Evolutionary conservation across 352 stramenopile species (phyloP).

Genomic region (Globisporangium spinosum): DNA sequence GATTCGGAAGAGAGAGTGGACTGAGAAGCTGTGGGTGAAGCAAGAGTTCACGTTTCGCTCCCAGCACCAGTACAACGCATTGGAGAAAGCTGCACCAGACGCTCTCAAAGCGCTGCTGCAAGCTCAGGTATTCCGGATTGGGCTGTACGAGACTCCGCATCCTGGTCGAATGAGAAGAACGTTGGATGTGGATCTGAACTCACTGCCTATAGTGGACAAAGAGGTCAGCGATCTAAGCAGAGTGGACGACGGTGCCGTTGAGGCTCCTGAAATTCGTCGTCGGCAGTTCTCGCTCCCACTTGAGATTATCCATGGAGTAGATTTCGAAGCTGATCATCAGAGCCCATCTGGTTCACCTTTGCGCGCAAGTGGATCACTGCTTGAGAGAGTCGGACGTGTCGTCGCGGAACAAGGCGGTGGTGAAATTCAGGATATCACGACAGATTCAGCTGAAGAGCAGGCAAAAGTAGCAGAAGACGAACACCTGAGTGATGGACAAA

Average conservation of each 20-base stretch:
- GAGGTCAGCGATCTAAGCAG: neutral
- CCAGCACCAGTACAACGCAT: conserved; percentile 45
- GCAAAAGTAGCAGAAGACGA: conserved; percentile 17
- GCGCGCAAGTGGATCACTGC: conserved; percentile 35
- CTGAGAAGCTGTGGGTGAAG: conserved; percentile 48
- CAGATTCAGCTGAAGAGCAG: conserved; percentile 26
- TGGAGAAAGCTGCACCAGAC: conserved; percentile 27
- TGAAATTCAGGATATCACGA: conserved; percentile 79
- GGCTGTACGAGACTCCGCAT: conserved; percentile 60
- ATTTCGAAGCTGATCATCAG: conserved; percentile 24
- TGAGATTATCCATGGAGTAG: conserved; percentile 39
- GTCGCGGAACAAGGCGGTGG: conserved; percentile 68
- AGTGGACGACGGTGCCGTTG: neutral
- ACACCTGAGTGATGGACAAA: neutral
- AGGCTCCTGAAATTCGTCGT: conserved; percentile 6
- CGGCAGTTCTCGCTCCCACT: conserved; percentile 32
- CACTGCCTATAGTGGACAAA: conserved; percentile 5
- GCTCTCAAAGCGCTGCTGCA: conserved; percentile 30
- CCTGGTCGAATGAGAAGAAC: conserved; percentile 56
- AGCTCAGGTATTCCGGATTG: conserved; percentile 43
- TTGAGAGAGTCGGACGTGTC: conserved; percentile 67
- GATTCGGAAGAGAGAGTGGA: conserved; percentile 44
- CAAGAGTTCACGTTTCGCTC: conserved; percentile 71
- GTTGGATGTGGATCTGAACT: conserved; percentile 46
- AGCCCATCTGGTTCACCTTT: conserved; percentile 20